These are phyloP conservation scores for Mycena citricolor DNA, from an alignment of 1,284 basidiomycete genomes.

Conservation along the genomic window DNA sequence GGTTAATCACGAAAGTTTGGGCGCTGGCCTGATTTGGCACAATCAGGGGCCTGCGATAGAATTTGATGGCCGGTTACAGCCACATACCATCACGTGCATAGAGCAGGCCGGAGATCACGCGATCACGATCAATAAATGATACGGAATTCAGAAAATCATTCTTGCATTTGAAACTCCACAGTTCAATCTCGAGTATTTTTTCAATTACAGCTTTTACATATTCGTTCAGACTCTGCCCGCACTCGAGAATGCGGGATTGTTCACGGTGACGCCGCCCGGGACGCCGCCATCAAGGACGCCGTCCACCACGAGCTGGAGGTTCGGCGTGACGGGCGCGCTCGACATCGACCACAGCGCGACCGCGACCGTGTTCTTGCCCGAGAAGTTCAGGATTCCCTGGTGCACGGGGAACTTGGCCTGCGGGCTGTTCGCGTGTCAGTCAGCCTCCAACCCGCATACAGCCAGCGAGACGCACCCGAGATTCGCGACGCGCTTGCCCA, in stretches of 20 bases:
- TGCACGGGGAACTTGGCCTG: slow-evolving; percentile 79
- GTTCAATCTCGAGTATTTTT: too few relatives aligned
- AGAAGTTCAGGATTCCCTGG: slow-evolving; percentile 68
- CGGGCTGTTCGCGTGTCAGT: slow-evolving; percentile 58
- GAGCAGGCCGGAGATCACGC: too few relatives aligned
- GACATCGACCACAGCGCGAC: slow-evolving; percentile 72
- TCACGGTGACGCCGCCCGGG: slow-evolving; percentile 44
- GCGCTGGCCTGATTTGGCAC: too few relatives aligned
- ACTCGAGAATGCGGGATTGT: slow-evolving; percentile 62
- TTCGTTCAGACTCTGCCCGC: slow-evolving; percentile 5
- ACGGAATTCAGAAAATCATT: too few relatives aligned
- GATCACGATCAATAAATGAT: too few relatives aligned
- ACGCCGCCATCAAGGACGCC: slow-evolving; percentile 65
- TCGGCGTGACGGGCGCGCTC: slow-evolving; percentile 46
- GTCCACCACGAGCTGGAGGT: slow-evolving; percentile 56
- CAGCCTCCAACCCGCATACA: slow-evolving; percentile 7
- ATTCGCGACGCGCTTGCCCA: slow-evolving; percentile 74
- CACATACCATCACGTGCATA: too few relatives aligned
- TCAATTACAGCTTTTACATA: too few relatives aligned
- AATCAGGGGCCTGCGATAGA: too few relatives aligned
- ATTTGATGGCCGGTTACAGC: too few relatives aligned
- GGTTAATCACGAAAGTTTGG: too few relatives aligned
- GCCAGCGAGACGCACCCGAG: slow-evolving; percentile 51
- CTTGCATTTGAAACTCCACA: too few relatives aligned
- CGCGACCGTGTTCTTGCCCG: slow-evolving; percentile 57